phyloP scores from a whole-genome alignment of 2,329 filamentous ascomycete species.

The Apiospora aurea region DNA sequence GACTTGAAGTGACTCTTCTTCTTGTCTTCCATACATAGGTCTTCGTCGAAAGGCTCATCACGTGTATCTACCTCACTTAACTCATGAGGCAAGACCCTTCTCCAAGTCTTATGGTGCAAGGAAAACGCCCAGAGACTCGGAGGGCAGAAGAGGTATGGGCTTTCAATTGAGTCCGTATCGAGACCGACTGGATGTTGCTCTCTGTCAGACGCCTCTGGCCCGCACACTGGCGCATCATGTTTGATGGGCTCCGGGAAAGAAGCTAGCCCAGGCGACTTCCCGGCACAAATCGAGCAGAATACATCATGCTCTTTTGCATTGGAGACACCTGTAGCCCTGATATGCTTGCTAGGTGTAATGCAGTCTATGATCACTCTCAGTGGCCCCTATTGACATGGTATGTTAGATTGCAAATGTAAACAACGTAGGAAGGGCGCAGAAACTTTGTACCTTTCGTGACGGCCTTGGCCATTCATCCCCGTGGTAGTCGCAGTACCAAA shows the following conservation, averaged over 20 bases:
- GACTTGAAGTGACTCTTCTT: background rate
- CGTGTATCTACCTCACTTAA: background rate
- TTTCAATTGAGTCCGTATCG: background rate
- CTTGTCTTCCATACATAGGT: background rate
- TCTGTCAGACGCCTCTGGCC: background rate
- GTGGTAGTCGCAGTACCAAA: background rate
- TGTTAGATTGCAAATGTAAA: background rate
- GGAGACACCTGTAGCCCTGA: background rate
- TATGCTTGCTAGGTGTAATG: background rate
- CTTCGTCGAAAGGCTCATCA: background rate
- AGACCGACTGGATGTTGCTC: background rate
- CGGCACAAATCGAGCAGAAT: background rate
- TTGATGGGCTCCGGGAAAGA: background rate
- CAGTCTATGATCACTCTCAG: background rate
- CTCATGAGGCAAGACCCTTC: background rate
- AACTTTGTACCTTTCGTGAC: background rate
- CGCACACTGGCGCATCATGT: background rate
- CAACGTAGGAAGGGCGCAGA: too few relatives aligned
- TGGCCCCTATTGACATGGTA: background rate
- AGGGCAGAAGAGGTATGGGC: background rate
- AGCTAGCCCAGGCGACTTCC: background rate
- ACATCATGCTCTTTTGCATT: background rate
- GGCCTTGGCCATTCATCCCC: background rate
- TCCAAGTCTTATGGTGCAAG: background rate
- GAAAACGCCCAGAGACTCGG: background rate